Conservation (phyloP, 164 flowering plant species). For the Chimonanthus praecox region DNA sequence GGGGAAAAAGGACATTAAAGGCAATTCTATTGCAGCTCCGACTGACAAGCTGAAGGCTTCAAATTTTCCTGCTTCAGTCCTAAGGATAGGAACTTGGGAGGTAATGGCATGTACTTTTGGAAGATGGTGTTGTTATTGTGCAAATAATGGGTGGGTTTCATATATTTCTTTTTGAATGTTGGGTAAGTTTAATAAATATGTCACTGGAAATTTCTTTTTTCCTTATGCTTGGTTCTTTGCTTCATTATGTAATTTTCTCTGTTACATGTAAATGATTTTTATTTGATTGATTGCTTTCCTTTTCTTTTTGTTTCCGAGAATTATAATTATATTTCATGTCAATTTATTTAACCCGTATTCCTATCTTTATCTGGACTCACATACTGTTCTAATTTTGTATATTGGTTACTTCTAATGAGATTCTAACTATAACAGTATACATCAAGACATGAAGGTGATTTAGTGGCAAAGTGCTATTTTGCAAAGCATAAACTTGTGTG, state of each 20-base stretch:
- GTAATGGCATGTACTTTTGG: slow-evolving; percentile 22
- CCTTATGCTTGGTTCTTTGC: neutral
- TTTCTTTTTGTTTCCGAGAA: no score
- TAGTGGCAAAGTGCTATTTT: slow-evolving; percentile 85
- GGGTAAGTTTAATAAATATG: no score
- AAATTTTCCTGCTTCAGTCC: slow-evolving; percentile 63
- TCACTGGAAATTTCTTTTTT: neutral
- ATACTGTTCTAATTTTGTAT: no score
- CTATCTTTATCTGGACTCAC: no score
- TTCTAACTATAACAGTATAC: slow-evolving; percentile 39
- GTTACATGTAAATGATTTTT: neutral
- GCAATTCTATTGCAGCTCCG: slow-evolving; percentile 16
- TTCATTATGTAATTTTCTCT: neutral
- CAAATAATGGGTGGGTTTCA: neutral
- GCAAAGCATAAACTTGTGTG: slow-evolving; percentile 90
- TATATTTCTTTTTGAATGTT: no score
- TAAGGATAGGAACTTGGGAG: slow-evolving; percentile 79
- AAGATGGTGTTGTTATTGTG: neutral
- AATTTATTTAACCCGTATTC: no score
- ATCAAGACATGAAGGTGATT: slow-evolving; percentile 80
- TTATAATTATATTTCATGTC: no score
- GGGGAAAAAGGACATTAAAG: slow-evolving; percentile 38
- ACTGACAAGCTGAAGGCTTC: slow-evolving; percentile 82
- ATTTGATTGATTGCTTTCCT: neutral
- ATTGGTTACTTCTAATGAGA: neutral